Conservation (phyloP, 768 basidiomycete genomes). For the Lanmaoa pseudosensibilis region DNA sequence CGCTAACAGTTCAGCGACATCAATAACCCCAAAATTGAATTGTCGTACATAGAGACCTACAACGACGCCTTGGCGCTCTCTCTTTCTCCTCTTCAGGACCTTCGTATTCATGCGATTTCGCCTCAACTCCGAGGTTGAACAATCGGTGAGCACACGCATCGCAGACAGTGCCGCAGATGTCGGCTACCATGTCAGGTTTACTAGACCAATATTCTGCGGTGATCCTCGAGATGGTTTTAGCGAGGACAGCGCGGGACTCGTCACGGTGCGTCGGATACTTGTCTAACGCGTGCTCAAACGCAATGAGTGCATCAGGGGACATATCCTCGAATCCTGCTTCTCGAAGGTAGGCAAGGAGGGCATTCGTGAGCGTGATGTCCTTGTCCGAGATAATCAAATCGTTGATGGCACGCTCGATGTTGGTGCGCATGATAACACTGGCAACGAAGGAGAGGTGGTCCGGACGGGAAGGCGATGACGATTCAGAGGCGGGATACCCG, state of each 20-base stretch:
- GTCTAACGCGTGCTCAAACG: constrained; percentile 17
- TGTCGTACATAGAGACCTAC: constrained; percentile 3
- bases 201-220: constrained; percentile 8
- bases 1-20: not conserved
- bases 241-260: constrained; percentile 4
- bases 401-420: constrained; percentile 13
- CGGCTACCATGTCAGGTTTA: not conserved
- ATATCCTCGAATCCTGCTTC: constrained; percentile 12
- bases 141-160: not conserved
- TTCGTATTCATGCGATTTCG: not conserved
- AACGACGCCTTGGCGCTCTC: not conserved
- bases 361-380: constrained; percentile 9
- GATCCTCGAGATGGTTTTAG: not conserved
- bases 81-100: not conserved
- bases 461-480: not conserved
- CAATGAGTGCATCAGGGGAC: constrained; percentile 8
- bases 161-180: not conserved
- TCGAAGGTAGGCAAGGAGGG: constrained; percentile 9
- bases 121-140: not conserved
- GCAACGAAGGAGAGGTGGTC: not conserved
- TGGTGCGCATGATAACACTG: constrained; percentile 11
- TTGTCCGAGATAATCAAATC: constrained; percentile 5
- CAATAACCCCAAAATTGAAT: not conserved
- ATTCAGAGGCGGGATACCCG: not conserved
- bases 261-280: constrained; percentile 10